Evolutionary conservation across 169 alveolate species (phyloP).

Genomic region (Cryptosporidium ryanae): DNA sequence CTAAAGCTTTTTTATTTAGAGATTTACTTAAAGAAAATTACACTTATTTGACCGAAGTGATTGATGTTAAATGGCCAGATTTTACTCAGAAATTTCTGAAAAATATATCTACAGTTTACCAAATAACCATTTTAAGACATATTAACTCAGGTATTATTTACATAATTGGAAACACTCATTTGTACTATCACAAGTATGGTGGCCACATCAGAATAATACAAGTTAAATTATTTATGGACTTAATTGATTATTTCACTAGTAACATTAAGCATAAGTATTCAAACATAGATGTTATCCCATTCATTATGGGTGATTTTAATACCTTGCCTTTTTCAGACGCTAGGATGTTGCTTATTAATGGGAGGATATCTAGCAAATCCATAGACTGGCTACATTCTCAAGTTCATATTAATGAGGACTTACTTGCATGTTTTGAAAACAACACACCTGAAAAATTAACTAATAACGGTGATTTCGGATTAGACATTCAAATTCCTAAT

Average conservation of each 20-base stretch:
- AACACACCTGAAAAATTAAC: neutral
- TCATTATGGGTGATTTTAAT: slow-evolving; percentile 56
- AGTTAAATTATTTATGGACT: slow-evolving; percentile 45
- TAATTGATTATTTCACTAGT: neutral
- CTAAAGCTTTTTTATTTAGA: slow-evolving; percentile 36
- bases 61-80: slow-evolving; percentile 43
- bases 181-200: slow-evolving; percentile 53
- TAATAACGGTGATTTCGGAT: neutral
- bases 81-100: slow-evolving; percentile 18
- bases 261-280: slow-evolving; percentile 5
- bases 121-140: slow-evolving; percentile 23
- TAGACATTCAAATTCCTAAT: slow-evolving; percentile 20
- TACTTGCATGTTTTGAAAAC: neutral
- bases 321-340: slow-evolving; percentile 58
- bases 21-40: neutral
- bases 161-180: slow-evolving; percentile 43
- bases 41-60: slow-evolving; percentile 3
- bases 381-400: slow-evolving; percentile 46
- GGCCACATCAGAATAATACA: slow-evolving; percentile 65
- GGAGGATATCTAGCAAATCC: slow-evolving; percentile 1
- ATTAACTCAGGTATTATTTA: slow-evolving; percentile 5
- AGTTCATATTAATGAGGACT: neutral
- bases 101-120: slow-evolving; percentile 38
- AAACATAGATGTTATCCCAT: neutral
- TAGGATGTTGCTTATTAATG: slow-evolving; percentile 31